Evolutionary conservation across 371 early-diverging fungal species (phyloP), one percentile per base, ranked within the genome.

Genomic region (Mortierella sp.): DNA sequence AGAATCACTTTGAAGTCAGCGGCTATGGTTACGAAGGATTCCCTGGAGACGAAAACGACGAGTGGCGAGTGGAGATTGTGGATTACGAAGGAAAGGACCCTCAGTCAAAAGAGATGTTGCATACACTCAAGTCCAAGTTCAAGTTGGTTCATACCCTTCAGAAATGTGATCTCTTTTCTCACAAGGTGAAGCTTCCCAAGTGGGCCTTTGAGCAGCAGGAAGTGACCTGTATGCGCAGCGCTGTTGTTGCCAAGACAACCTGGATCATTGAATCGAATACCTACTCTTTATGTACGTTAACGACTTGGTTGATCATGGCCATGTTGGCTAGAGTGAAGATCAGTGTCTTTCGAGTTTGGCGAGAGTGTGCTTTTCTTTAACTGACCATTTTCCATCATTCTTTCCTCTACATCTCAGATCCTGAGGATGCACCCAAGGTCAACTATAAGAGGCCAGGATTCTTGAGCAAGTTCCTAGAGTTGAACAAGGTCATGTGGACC

Each of bases 161-260:
- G 73, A 79, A 82, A 58, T 95, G 89, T 78, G 92, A 90, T 49
- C 80, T 96, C 52, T 93, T 89, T 71, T 93, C 96, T 1, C 92
- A 90, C 64, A 64, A 74, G 23, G 86, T 87, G n/a, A 90, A 91
- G 81, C 82, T 96, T 21, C 99, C 99, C 21, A 90, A 92, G 27
- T 99, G 99, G 99, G 99, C 94, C 6, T 96, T 90, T 81, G 86
- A 87, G 26, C 99, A 99, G 81, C 93, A 92, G 63, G 98, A 99
- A 78, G 93, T 99, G n/a, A 93, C 91, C 5, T 93, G 94, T 71
- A 90, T 92, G 59, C 82, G 85, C 50, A 84, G 85, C 55, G 91
- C 89, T 6, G 82, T 82, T 61, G 71, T 80, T 16, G 83, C 87
- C 31, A 90, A 88, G 70, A 84, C 88, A 2, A 54, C 87, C 31